phyloP scores from a whole-genome alignment of 2,329 filamentous ascomycete genomes.

The Aspergillus sp. region DNA sequence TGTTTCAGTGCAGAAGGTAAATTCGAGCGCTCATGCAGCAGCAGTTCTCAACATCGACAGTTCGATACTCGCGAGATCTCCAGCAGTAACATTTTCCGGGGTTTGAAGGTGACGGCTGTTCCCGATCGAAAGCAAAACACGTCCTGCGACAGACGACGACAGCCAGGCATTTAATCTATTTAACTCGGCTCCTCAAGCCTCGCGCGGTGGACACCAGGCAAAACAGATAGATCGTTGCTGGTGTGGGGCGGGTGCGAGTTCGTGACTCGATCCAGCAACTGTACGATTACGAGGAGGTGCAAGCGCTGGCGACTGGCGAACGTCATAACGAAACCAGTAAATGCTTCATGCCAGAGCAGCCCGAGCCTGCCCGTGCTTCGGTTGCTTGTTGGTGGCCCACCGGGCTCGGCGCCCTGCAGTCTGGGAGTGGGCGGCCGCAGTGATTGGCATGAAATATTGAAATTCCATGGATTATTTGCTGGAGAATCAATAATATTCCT shows the following conservation, averaged over 20 bases:
- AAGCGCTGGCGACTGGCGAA: conserved; percentile 1
- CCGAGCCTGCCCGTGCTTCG: conserved; percentile 2
- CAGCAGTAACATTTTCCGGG: conserved; percentile 1
- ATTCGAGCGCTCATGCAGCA: background rate
- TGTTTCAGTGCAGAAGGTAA: background rate
- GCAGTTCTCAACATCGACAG: background rate
- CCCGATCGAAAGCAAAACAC: background rate
- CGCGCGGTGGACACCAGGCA: conserved; percentile 6
- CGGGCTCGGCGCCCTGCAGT: conserved; percentile 12
- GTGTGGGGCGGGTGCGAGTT: conserved; percentile 11
- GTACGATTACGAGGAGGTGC: background rate
- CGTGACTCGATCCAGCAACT: conserved; percentile 7
- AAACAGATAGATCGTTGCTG: conserved; percentile 15
- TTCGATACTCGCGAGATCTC: background rate
- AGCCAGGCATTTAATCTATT: conserved; percentile 17
- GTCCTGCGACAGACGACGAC: conserved; percentile 1
- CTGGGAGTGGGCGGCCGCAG: background rate
- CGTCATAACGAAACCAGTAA: conserved; percentile 21
- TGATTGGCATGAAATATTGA: conserved; percentile 7
- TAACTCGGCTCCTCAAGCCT: conserved; percentile 9
- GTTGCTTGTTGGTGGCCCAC: conserved; percentile 9
- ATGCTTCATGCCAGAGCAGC: conserved; percentile 10
- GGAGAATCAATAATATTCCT: background rate
- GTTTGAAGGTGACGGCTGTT: background rate
- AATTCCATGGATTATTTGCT: background rate